Base-by-base conservation (phyloP, 176 grass and related monocot genomes). In the Carex myosuroides region DNA sequence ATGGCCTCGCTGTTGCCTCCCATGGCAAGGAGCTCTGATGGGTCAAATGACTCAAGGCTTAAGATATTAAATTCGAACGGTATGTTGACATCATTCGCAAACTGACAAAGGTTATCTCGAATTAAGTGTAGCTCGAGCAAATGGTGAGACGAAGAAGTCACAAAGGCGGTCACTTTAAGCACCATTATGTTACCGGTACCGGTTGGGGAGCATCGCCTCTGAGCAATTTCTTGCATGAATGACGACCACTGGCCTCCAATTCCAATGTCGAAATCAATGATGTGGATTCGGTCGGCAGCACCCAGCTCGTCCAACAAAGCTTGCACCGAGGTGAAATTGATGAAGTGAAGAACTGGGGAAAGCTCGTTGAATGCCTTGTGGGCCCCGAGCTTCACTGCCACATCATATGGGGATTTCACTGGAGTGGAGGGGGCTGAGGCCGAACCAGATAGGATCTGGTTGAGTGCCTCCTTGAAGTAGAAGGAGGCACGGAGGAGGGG, bases 391-490 rank as follows among this genome's bases (percentile, higher is more conserved):
- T 97, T 93, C 82, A 90, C 81, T 54, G 52, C 89, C 13, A 93
- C 88, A 30, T 97, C 94, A 44, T 88, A 80, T 0, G 89, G 89
- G 10, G 93, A 67, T 4, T 35, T 86, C 62, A 33, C 79, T 65
- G 87, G 76, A 80, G 69, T 48, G 80, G 69, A 56, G 33, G 85
- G 56, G 53, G 32, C 22, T 33, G 83, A 83, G 69, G 71, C 59
- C 32, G 46, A 59, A 56, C 89, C 87, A 11, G 86, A 62, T 44
- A 94, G 88, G 76, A 86, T 83, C 85, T 87, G 88, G 60, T 86
- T 86, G 80, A 97, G 94, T 21, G 88, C 87, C 63, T 97, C 92
- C 87, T 89, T 97, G 90, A 94, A 88, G 88, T 97, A 97, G 87
- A 85, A 97, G 83, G 90, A 91, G 39, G 94, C 94, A 85, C 94